phyloP scores from a whole-genome alignment of 164 flowering plant species.

The Magnolia changhungtana region DNA sequence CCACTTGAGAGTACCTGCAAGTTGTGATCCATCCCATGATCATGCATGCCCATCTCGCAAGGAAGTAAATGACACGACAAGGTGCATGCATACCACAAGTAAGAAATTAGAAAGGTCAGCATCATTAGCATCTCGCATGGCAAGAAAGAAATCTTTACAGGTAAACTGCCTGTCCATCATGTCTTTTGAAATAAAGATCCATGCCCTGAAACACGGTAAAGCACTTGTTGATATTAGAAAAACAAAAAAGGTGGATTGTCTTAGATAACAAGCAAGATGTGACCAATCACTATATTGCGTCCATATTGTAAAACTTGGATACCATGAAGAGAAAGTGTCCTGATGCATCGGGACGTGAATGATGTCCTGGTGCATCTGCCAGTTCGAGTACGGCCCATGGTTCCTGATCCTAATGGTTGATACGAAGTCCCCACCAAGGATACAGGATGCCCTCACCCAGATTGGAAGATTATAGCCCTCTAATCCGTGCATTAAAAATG shows the following conservation, averaged over 20 bases:
- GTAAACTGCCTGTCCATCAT: constrained; percentile 99
- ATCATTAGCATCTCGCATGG: constrained; percentile 95
- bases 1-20: constrained; percentile 96
- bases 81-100: constrained; percentile 45
- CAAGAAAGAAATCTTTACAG: constrained; percentile 94
- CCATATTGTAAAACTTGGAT: too few relatives aligned
- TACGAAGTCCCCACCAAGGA: too few relatives aligned
- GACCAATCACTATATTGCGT: not conserved
- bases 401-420: too few relatives aligned
- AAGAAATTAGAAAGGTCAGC: constrained; percentile 81
- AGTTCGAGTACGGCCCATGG: too few relatives aligned
- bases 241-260: not conserved
- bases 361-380: too few relatives aligned
- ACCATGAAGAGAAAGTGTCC: too few relatives aligned
- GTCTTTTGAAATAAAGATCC: constrained; percentile 96
- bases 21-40: constrained; percentile 9
- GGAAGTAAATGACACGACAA: not conserved
- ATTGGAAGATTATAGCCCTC: too few relatives aligned
- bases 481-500: too few relatives aligned
- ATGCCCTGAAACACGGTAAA: constrained; percentile 55
- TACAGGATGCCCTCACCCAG: too few relatives aligned
- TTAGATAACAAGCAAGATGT: not conserved
- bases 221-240: too few relatives aligned
- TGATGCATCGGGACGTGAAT: too few relatives aligned
- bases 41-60: constrained; percentile 4